Evolutionary conservation across 768 basidiomycete species (phyloP).

Genomic region (Pleurotus djamor): DNA sequence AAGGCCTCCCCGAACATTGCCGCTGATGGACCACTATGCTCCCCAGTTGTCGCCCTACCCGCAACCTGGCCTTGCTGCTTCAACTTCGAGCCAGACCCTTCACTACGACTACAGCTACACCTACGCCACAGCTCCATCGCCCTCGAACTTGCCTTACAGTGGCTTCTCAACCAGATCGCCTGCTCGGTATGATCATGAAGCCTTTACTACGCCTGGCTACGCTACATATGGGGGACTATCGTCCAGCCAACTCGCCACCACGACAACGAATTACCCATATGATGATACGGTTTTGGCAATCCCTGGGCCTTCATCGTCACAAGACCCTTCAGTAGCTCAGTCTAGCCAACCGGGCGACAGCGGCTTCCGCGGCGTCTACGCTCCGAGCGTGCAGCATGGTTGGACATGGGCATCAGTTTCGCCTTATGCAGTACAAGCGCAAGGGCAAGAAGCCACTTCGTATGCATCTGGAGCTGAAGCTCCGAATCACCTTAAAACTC

Average conservation of each 20-base stretch:
- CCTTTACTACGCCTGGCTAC: constrained; percentile 31
- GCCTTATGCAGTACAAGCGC: neutral
- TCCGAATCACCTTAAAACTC: constrained; percentile 21
- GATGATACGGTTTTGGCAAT: constrained; percentile 35
- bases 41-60: neutral
- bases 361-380: constrained; percentile 37
- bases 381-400: constrained; percentile 25
- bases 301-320: constrained; percentile 27
- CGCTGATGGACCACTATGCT: neutral
- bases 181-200: constrained; percentile 40
- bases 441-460: neutral
- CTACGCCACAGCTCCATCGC: constrained; percentile 3
- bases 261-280: constrained; percentile 19
- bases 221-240: constrained; percentile 35
- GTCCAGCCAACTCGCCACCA: constrained; percentile 26
- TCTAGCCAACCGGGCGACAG: constrained; percentile 11
- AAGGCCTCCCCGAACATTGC: constrained; percentile 6
- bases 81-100: neutral
- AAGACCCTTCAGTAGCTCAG: neutral
- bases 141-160: constrained; percentile 19
- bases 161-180: constrained; percentile 55
- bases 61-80: neutral
- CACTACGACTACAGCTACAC: neutral
- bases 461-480: constrained; percentile 7
- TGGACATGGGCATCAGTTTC: constrained; percentile 22